Evolutionary conservation across 75 land plant genomes (phyloP).

Genomic region (Pinus tabuliformis): DNA sequence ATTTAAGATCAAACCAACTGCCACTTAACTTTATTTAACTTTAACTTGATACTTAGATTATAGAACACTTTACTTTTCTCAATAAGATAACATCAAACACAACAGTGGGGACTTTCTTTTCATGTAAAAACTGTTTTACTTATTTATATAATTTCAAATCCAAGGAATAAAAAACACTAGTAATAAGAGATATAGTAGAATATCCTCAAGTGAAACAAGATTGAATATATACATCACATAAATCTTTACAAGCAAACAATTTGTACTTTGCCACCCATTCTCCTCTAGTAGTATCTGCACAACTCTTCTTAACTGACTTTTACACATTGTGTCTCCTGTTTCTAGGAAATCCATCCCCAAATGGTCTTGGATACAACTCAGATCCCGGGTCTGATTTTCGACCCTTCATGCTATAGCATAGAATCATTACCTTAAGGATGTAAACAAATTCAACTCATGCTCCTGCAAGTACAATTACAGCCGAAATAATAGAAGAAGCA

Average conservation of each 20-base stretch:
- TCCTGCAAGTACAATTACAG: slow-evolving; percentile 4
- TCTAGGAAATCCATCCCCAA: neutral
- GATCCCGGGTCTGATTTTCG: slow-evolving; percentile 7
- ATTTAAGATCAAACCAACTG: too few species aligned
- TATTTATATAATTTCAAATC: neutral
- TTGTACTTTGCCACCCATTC: neutral
- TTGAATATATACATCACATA: slow-evolving; percentile 3
- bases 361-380: slow-evolving; percentile 3
- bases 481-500: slow-evolving; percentile 4
- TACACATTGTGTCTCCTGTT: too few species aligned
- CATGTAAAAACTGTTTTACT: too few species aligned
- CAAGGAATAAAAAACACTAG: neutral
- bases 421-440: neutral
- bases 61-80: neutral
- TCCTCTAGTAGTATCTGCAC: neutral
- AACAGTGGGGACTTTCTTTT: neutral
- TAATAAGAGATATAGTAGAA: slow-evolving; percentile 9
- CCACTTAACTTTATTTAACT: neutral
- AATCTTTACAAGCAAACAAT: slow-evolving; percentile 10
- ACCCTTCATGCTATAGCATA: slow-evolving; percentile 6
- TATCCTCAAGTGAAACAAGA: slow-evolving; percentile 2
- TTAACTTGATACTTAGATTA: neutral
- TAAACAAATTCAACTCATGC: slow-evolving; percentile 2
- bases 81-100: neutral
- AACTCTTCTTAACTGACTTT: neutral